Base-by-base conservation (phyloP, 345 rosid genomes). In the Erysimum cheiranthoides region DNA sequence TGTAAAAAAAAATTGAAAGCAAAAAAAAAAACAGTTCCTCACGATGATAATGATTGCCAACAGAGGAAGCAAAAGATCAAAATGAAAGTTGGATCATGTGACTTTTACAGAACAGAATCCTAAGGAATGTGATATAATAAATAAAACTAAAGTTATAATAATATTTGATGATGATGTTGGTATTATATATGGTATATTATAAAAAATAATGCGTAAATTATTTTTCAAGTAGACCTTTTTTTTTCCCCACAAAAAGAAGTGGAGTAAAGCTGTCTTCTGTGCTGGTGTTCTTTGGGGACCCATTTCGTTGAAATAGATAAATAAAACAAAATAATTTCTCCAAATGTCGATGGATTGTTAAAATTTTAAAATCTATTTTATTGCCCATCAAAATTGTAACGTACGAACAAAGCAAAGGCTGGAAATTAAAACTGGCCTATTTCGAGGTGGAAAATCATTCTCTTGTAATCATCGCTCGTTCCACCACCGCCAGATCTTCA, bases 31-130 rank as follows among this genome's bases (percentile, higher is more conserved):
- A 54, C 43, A 57, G 52, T 25, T 38, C 68, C 66, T 64, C 61
- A 46, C 47, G 68, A 71, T 66, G 80, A 71, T 71, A 77, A 77
- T 77, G 80, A 77, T 77, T 77, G 73, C 80, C 80, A 77, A 64
- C 39, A 56, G 76, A 77, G 72, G 80, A 71, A 49, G 76, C 76
- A 77, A 77, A 71, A 71, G 12, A 71, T 77, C 53, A 70, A 77
- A 46, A 56, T 46, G 68, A 71, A 65, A 77, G 77, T 77, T 77
- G 80, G 80, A 71, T 77, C 80, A 77, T 77, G 80, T 77, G 77
- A 77, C 80, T 77, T 77, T 77, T 77, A 71, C 80, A 77, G 77
- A 77, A 65, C 68, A 71, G 77, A 77, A 71, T 77, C 80, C 76
- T 77, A 77, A 77, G 80, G 77, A 64, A 77, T 77, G 80, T 65